phyloP scores from a whole-genome alignment of 306 rosid genomes.

The Comarum palustre region DNA sequence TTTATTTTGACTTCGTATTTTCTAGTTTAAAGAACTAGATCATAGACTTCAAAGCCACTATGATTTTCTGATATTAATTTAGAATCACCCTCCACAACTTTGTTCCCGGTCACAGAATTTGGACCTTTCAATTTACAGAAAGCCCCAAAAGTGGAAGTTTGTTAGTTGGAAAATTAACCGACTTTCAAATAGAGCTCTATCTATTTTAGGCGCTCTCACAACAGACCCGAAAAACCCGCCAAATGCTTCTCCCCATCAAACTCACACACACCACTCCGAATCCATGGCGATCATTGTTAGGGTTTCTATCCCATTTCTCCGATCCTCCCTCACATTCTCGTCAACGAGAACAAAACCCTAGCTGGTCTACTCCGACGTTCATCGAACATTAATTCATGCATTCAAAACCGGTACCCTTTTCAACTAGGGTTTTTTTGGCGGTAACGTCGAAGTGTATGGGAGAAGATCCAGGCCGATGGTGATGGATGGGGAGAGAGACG shows the following conservation, averaged over 20 bases:
- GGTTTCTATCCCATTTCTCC: conserved; percentile 23
- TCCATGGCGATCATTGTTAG: conserved; percentile 32
- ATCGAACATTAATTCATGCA: not conserved
- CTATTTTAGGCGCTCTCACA: conserved; percentile 29
- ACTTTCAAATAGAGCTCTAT: conserved; percentile 15
- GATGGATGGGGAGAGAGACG: conserved; percentile 34
- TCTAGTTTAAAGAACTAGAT: no score
- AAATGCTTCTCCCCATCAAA: conserved; percentile 21
- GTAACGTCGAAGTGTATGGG: not conserved
- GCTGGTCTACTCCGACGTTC: not conserved
- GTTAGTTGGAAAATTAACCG: conserved; percentile 11
- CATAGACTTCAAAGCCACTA: not conserved
- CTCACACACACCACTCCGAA: not conserved
- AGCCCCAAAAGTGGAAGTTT: not conserved
- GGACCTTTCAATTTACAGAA: not conserved
- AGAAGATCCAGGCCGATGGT: conserved; percentile 23
- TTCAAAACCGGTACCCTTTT: conserved; percentile 3
- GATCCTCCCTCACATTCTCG: not conserved
- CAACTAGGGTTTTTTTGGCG: not conserved
- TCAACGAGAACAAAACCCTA: not conserved
- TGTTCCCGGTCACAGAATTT: not conserved
- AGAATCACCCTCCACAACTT: not conserved
- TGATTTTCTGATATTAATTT: not conserved
- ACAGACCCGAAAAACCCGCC: conserved; percentile 33
- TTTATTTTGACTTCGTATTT: no score